Percentiles rank a stretch among this genome's conserved stretches.
Conservation (phyloP, 805 yeast species). For the Candida methanosorbosa region DNA sequence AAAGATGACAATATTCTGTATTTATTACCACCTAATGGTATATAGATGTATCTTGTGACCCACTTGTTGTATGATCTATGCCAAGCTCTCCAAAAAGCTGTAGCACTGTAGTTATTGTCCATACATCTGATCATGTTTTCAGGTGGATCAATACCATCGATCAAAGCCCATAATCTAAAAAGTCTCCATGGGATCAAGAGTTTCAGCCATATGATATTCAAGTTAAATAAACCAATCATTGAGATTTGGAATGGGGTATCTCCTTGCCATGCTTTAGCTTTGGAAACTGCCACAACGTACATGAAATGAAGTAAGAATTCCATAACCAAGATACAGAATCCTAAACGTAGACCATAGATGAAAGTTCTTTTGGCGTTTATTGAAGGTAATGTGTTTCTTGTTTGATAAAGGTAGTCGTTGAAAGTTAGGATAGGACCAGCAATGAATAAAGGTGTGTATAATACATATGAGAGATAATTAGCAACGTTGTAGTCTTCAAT, state of each 20-base stretch:
- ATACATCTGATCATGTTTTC: slow-evolving; percentile 97
- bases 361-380: slow-evolving; percentile 44
- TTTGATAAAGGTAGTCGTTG: slow-evolving; percentile 82
- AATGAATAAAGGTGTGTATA: slow-evolving; percentile 83
- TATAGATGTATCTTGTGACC: slow-evolving; percentile 80
- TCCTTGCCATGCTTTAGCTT: slow-evolving; percentile 82
- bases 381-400: slow-evolving; percentile 48
- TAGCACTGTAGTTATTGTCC: slow-evolving; percentile 86
- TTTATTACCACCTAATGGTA: slow-evolving; percentile 82
- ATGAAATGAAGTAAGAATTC: slow-evolving; percentile 81
- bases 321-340: slow-evolving; percentile 76
- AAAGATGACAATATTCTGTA: slow-evolving; percentile 69
- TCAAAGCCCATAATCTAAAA: slow-evolving; percentile 83
- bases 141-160: slow-evolving; percentile 94
- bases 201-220: slow-evolving; percentile 90
- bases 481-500: slow-evolving; percentile 48
- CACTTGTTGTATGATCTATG: slow-evolving; percentile 90
- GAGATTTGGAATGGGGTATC: slow-evolving; percentile 89
- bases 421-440: slow-evolving; percentile 95
- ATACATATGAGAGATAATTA: slow-evolving; percentile 67
- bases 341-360: slow-evolving; percentile 58
- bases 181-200: slow-evolving; percentile 92
- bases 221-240: slow-evolving; percentile 87
- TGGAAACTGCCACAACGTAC: slow-evolving; percentile 90
- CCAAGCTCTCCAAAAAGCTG: slow-evolving; percentile 99